Conservation (phyloP, 1,284 basidiomycete genomes). For the Vanrija sp. region DNA sequence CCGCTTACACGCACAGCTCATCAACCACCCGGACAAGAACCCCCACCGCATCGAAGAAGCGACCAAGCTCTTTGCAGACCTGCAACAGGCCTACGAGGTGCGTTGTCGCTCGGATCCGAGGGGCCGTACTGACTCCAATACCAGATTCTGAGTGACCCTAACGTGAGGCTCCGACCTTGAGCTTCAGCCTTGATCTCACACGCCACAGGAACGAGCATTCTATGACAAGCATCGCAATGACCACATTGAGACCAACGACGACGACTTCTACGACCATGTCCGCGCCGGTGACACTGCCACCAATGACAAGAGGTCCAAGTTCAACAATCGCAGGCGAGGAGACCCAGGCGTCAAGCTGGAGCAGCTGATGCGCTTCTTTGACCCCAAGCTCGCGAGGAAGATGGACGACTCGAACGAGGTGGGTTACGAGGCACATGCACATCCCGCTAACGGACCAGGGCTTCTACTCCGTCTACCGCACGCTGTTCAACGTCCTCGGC, state of each 20-base stretch:
- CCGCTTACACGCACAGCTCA: conserved; percentile 48
- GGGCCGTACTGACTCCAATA: neutral
- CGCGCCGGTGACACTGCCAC: conserved; percentile 57
- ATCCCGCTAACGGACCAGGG: conserved; percentile 54
- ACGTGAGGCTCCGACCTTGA: conserved; percentile 56
- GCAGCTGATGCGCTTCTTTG: conserved; percentile 82
- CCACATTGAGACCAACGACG: conserved; percentile 76
- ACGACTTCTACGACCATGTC: conserved; percentile 79
- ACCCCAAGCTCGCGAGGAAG: conserved; percentile 66
- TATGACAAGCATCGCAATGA: conserved; percentile 93
- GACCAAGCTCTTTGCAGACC: conserved; percentile 76
- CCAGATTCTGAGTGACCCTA: conserved; percentile 82
- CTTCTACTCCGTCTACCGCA: conserved; percentile 86
- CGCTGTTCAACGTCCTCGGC: conserved; percentile 78
- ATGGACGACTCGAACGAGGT: conserved; percentile 70
- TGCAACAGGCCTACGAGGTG: conserved; percentile 95
- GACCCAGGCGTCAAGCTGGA: conserved; percentile 74
- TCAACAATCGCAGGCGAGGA: conserved; percentile 58
- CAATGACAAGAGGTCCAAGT: conserved; percentile 51
- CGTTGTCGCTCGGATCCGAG: neutral
- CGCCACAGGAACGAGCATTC: conserved; percentile 87
- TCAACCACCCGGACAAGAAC: conserved; percentile 90
- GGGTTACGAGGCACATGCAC: conserved; percentile 26
- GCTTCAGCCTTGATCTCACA: neutral
- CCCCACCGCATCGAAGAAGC: conserved; percentile 75